Evolutionary conservation across 1,284 basidiomycete species (phyloP), one percentile per base, ranked within the genome.

Genomic region (Cryptococcus deneoformans): DNA sequence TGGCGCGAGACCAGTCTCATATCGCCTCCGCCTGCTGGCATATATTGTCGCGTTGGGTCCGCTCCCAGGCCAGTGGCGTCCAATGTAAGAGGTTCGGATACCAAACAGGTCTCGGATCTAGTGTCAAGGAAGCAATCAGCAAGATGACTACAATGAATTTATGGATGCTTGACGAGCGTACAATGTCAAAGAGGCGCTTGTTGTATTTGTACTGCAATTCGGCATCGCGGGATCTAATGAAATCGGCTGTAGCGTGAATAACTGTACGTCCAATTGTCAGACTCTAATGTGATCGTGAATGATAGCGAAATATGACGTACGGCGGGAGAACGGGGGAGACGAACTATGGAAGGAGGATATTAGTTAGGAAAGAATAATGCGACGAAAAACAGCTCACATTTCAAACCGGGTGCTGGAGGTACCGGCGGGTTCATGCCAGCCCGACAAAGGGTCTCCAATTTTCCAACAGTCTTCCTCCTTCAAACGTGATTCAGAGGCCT

Each of bases 1-100:
- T 5, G 37, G 50, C 34, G 39, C 50, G 40, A 36, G 16, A 20
- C 37, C 42, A 16, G 8, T 5, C 7, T 11, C 54, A 45, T 12
- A 34, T 12, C n/a, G 50, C 39, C 20, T 12, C 0, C 29, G 36
- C 35, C 5, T 58, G 57, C 36, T 51, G 5, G 44, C 36, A 43
- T 70, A 70, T 8, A 16, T 6, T 20, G 50, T 9, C 2, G 56
- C 65, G 5, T 58, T 39, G 1, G 59, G 50, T 9, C 68, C 68
- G 2, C 51, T 56, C 0, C 69, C 71, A 3, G 67, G 58, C 68
- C 72, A 73, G 54, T 76, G 73, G 8, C 51, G 46, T 0, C 67
- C 66, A 3, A 52, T 42, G 42, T 60, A 59, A 9, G 62, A 55
- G 8, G 38, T 56, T 16, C 58, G 56, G n/a, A 75, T 51, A 1